phyloP scores from a whole-genome alignment of 441 rosid genomes.

The Kokia cookei region DNA sequence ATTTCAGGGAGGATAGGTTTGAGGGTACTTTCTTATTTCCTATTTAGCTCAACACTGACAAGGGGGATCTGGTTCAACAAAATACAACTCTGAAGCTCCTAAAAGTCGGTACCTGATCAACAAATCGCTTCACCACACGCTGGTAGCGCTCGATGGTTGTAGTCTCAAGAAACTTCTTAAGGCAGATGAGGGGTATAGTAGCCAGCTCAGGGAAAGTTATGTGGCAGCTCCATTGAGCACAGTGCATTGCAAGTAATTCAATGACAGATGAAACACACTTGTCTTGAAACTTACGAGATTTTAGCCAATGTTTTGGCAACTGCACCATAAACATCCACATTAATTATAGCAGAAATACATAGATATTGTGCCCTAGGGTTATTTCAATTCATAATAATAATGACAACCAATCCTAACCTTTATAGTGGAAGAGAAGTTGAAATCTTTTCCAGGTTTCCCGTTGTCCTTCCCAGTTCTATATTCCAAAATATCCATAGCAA shows the following conservation, averaged over 20 bases:
- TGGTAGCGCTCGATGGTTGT: conserved; percentile 49
- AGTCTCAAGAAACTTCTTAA: conserved; percentile 60
- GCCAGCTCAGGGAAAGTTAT: conserved; percentile 91
- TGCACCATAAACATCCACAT: conserved; percentile 23
- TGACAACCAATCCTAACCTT: conserved; percentile 43
- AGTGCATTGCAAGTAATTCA: conserved; percentile 75
- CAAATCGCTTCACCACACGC: conserved; percentile 60
- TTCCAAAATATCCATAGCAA: conserved; percentile 71
- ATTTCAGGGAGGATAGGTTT: neutral
- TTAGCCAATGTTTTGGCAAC: conserved; percentile 87
- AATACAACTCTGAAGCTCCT: neutral
- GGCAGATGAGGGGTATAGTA: conserved; percentile 57
- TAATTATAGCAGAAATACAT: conserved; percentile 2
- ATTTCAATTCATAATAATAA: neutral
- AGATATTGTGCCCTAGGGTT: neutral
- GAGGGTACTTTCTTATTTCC: neutral
- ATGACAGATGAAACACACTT: conserved; percentile 51
- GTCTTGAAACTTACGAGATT: conserved; percentile 76
- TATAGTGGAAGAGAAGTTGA: conserved; percentile 49
- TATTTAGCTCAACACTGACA: neutral
- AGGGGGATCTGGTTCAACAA: neutral
- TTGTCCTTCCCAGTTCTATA: conserved; percentile 61
- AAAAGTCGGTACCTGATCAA: conserved; percentile 55
- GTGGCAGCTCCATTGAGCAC: conserved; percentile 84
- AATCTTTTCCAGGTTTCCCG: conserved; percentile 44